Conservation (phyloP, 495 filamentous ascomycete species). For the Trichocladium uniseriatum region DNA sequence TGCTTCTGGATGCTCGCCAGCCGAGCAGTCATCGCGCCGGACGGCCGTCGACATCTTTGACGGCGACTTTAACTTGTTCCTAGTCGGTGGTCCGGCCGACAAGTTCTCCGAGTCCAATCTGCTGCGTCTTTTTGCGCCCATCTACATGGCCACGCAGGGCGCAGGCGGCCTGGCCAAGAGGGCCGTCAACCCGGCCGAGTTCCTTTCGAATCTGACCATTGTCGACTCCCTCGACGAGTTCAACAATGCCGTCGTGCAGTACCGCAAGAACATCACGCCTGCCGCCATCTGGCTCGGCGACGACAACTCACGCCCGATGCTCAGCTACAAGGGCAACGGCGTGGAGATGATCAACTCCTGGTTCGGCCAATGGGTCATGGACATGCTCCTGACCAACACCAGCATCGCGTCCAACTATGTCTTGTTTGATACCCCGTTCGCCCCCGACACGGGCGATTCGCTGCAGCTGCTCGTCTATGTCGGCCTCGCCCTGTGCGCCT, state of each 20-base stretch:
- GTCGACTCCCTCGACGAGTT: slow-evolving; percentile 60
- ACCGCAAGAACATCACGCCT: slow-evolving; percentile 58
- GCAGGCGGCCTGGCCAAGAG: slow-evolving; percentile 1
- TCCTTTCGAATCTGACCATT: slow-evolving; percentile 41
- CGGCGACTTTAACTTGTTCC: slow-evolving; percentile 27
- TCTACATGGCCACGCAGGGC: slow-evolving; percentile 18
- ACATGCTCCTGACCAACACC: slow-evolving; percentile 54
- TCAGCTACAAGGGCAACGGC: slow-evolving; percentile 50
- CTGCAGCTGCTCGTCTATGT: slow-evolving; percentile 74
- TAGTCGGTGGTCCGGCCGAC: slow-evolving; percentile 54
- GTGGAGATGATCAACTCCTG: slow-evolving; percentile 41
- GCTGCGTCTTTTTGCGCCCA: slow-evolving; percentile 36
- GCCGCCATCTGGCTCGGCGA: slow-evolving; percentile 68
- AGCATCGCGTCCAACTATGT: slow-evolving; percentile 58
- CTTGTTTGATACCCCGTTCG: slow-evolving; percentile 60
- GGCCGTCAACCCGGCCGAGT: slow-evolving; percentile 9
- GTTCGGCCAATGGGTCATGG: slow-evolving; percentile 61
- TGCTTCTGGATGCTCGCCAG: slow-evolving; percentile 49
- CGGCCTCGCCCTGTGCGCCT: slow-evolving; percentile 62
- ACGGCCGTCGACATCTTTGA: slow-evolving; percentile 27
- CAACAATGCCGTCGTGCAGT: slow-evolving; percentile 49
- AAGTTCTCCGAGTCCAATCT: slow-evolving; percentile 36
- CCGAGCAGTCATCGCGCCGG: slow-evolving; percentile 23
- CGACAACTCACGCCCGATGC: slow-evolving; percentile 42
- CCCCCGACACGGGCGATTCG: slow-evolving; percentile 54